Percentiles rank a stretch among this genome's conserved stretches.
phyloP scores from a whole-genome alignment of 768 basidiomycete species.

The Exidia glandulosa region DNA sequence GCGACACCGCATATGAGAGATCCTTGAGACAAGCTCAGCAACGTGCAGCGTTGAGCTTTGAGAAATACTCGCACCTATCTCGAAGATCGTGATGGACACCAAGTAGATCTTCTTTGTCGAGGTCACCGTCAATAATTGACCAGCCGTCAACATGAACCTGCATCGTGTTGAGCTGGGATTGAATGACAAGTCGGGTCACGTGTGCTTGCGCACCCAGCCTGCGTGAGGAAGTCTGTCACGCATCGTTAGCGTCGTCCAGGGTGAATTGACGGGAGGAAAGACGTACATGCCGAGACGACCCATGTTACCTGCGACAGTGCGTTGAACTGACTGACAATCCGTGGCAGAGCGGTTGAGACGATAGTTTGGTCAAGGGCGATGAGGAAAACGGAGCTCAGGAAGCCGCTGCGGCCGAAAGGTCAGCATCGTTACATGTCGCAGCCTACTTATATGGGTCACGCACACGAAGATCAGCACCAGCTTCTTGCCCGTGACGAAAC shows the following conservation, averaged over 20 bases:
- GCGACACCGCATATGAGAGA: constrained; percentile 16
- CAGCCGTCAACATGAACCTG: constrained; percentile 17
- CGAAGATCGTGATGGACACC: constrained; percentile 23
- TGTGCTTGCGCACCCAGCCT: constrained; percentile 9
- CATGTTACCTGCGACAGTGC: constrained; percentile 18
- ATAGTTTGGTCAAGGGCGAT: constrained; percentile 29
- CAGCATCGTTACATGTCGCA: not conserved
- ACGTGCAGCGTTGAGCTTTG: constrained; percentile 13
- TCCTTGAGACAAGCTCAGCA: constrained; percentile 8
- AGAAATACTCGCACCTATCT: too few relatives aligned
- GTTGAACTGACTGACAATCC: constrained; percentile 20
- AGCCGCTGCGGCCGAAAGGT: not conserved
- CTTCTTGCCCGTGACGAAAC: not conserved
- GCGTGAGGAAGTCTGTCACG: constrained; percentile 16
- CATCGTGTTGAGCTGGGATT: not conserved
- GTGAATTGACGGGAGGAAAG: constrained; percentile 1
- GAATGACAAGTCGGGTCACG: not conserved
- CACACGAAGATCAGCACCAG: not conserved
- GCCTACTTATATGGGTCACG: not conserved
- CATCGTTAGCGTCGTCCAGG: constrained; percentile 4
- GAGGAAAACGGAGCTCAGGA: constrained; percentile 12
- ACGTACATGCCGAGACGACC: constrained; percentile 10
- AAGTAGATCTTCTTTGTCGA: constrained; percentile 22
- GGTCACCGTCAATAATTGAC: constrained; percentile 19
- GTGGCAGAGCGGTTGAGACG: constrained; percentile 20